Percentiles rank a stretch among this genome's conserved stretches.
Evolutionary conservation across 2,329 filamentous ascomycete genomes (phyloP).

Genomic region (Sclerotiophoma versabilis): DNA sequence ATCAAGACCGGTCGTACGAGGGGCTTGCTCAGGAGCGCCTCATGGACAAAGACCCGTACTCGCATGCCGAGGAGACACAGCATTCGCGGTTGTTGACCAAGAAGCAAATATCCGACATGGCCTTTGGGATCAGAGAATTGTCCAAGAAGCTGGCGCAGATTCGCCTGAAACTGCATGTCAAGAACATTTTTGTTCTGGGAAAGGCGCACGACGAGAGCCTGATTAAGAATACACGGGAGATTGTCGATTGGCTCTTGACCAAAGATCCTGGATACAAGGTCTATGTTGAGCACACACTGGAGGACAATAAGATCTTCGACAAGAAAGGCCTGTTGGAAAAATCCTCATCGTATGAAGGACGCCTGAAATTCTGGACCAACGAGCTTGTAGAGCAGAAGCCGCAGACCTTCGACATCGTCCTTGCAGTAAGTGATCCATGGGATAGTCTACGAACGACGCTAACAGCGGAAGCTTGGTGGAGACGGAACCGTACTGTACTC

Average conservation of each 20-base stretch:
- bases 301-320: constrained; percentile 76
- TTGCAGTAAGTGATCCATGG: constrained; percentile 63
- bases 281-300: constrained; percentile 78
- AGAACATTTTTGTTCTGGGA: constrained; percentile 84
- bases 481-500: constrained; percentile 98
- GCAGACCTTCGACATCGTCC: constrained; percentile 90
- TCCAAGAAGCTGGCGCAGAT: constrained; percentile 86
- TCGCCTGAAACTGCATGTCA: constrained; percentile 80
- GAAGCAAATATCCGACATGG: constrained; percentile 95
- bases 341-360: constrained; percentile 59
- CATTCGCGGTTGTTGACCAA: constrained; percentile 86
- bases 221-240: constrained; percentile 76
- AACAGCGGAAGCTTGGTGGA: constrained; percentile 68
- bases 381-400: constrained; percentile 78
- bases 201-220: constrained; percentile 89
- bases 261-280: constrained; percentile 77
- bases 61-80: constrained; percentile 48
- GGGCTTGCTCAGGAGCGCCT: constrained; percentile 45
- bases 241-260: constrained; percentile 81
- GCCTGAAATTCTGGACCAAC: constrained; percentile 84
- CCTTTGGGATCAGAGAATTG: constrained; percentile 90
- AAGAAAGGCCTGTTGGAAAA: constrained; percentile 71
- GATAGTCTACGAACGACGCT: not conserved
- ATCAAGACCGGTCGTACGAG: constrained; percentile 41
- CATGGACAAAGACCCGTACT: constrained; percentile 54